These are phyloP conservation scores for Cinnamomum micranthum DNA, from an alignment of 164 flowering plant species.

Conservation along the genomic window DNA sequence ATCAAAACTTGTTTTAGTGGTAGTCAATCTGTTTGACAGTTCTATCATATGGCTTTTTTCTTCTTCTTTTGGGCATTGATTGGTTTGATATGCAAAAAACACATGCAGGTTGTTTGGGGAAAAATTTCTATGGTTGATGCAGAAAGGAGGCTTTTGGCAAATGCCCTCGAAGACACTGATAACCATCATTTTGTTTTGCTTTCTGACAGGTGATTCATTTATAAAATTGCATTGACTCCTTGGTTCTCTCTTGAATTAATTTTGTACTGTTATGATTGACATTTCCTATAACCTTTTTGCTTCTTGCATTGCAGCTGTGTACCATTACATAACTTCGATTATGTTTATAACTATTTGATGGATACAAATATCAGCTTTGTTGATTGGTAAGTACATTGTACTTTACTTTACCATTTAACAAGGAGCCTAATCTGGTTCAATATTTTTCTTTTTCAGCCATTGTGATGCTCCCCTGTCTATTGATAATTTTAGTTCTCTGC, in stretches of 20 bases:
- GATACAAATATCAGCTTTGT: constrained; percentile 83
- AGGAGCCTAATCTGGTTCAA: not conserved
- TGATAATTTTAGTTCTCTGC: not conserved
- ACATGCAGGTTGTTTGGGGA: constrained; percentile 85
- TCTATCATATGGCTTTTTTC: not conserved
- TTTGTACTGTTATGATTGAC: constrained; percentile 2
- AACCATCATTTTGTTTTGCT: constrained; percentile 91
- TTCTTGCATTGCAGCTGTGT: constrained; percentile 69
- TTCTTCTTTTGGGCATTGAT: not conserved
- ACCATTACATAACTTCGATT: constrained; percentile 81
- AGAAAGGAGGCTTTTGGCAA: constrained; percentile 73
- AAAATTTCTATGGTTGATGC: constrained; percentile 97
- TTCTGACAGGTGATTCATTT: constrained; percentile 70
- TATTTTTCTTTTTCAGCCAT: not conserved
- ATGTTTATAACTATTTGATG: constrained; percentile 85
- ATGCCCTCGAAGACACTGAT: constrained; percentile 74
- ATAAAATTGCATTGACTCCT: not conserved
- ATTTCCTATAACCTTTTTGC: not conserved
- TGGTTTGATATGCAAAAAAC: not conserved
- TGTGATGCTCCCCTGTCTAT: not conserved
- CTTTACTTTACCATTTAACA: not conserved
- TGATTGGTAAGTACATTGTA: constrained; percentile 60
- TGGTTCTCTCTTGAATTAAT: not conserved
- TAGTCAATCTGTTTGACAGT: not conserved
- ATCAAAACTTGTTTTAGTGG: not conserved